Percentiles rank a stretch among this genome's conserved stretches.
Evolutionary conservation across 106 monocot species (phyloP).

Genomic region (Amphibolis antarctica): DNA sequence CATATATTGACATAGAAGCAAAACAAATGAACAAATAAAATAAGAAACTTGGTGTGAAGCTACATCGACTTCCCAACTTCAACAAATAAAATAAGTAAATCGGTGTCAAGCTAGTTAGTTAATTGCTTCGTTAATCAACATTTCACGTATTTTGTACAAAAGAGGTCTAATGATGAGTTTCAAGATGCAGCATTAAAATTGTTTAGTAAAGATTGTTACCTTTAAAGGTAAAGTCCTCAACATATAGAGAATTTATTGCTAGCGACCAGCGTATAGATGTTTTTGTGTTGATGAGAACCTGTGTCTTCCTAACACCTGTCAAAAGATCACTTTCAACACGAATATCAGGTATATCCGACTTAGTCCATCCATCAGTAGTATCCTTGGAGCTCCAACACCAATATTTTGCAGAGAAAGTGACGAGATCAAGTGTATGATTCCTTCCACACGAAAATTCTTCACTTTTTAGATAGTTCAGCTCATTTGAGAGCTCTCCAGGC

Average conservation of each 20-base stretch:
- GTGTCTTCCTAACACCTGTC: conserved; percentile 43
- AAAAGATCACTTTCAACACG: conserved; percentile 50
- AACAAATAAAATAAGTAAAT: not conserved
- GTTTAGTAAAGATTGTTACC: conserved; percentile 22
- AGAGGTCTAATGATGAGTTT: not conserved
- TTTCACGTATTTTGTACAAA: not conserved
- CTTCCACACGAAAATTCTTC: conserved; percentile 65
- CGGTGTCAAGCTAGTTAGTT: not conserved
- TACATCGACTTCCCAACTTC: not conserved
- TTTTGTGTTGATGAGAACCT: conserved; percentile 59
- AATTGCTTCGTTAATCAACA: not conserved
- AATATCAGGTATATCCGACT: conserved; percentile 53
- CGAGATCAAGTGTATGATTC: conserved; percentile 48
- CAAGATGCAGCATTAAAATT: not conserved
- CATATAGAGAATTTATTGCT: conserved; percentile 62
- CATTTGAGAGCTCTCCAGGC: conserved; percentile 62
- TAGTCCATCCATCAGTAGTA: conserved; percentile 42
- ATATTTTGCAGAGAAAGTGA: conserved; percentile 61
- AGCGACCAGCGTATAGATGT: conserved; percentile 69
- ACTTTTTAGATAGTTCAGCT: conserved; percentile 41
- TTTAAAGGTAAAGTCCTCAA: conserved; percentile 60
- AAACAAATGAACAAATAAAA: not conserved
- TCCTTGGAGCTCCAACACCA: conserved; percentile 58
- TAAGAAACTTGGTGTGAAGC: no score
- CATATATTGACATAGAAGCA: no score